phyloP scores from a whole-genome alignment of 345 rosid species.

The Sonneratia alba region DNA sequence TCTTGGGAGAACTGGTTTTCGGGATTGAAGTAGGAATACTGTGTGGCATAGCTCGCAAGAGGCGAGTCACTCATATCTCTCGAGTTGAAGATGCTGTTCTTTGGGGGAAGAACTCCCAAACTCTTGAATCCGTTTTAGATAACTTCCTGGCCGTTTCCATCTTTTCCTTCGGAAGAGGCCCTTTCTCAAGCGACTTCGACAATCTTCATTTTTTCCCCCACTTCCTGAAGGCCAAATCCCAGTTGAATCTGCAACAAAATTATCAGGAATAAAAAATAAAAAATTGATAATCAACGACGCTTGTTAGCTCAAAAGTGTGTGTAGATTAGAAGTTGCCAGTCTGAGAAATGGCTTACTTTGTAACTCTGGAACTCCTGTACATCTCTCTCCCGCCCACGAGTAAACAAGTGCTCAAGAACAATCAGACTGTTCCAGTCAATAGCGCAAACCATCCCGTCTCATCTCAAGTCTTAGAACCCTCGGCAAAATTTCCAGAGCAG shows the following conservation, averaged over 20 bases:
- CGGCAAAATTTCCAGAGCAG: no score
- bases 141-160: slow-evolving; percentile 70
- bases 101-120: slow-evolving; percentile 59
- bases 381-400: no score
- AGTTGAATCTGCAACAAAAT: slow-evolving; percentile 50
- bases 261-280: neutral
- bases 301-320: neutral
- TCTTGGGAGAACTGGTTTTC: slow-evolving; percentile 22
- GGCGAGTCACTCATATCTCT: slow-evolving; percentile 31
- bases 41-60: slow-evolving; percentile 25
- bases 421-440: no score
- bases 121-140: slow-evolving; percentile 70
- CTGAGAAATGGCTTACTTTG: no score
- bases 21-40: slow-evolving; percentile 36
- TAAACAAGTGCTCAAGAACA: no score
- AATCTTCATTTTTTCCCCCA: slow-evolving; percentile 53
- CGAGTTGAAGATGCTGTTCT: slow-evolving; percentile 25
- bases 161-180: slow-evolving; percentile 54
- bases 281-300: neutral
- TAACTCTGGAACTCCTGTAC: no score
- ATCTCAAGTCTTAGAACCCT: no score
- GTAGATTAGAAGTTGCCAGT: no score
- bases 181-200: slow-evolving; percentile 54
- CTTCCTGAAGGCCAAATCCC: slow-evolving; percentile 59
- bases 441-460: no score